Conservation (phyloP, 768 basidiomycete species). For the Aureoboletus auriporus region DNA sequence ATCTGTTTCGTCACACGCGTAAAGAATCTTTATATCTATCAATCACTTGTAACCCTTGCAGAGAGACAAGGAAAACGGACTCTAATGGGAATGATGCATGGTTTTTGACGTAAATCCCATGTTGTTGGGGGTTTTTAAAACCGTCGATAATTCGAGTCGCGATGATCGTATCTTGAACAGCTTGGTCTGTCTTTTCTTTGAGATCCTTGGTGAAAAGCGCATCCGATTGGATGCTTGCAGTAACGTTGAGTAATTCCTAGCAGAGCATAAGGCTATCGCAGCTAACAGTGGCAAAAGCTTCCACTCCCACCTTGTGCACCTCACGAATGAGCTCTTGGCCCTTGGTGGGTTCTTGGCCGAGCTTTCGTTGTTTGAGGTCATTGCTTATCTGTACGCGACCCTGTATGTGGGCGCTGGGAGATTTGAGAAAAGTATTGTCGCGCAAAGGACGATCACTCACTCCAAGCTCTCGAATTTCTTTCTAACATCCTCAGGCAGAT, state of each 20-base stretch:
- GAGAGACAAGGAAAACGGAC: slow-evolving; percentile 37
- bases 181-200: slow-evolving; percentile 70
- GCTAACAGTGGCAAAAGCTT: background rate
- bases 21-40: slow-evolving; percentile 52
- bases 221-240: slow-evolving; percentile 64
- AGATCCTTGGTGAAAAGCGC: slow-evolving; percentile 63
- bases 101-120: slow-evolving; percentile 67
- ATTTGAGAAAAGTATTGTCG: slow-evolving; percentile 3
- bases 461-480: slow-evolving; percentile 65
- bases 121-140: slow-evolving; percentile 70
- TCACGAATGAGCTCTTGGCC: slow-evolving; percentile 64
- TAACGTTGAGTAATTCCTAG: slow-evolving; percentile 63
- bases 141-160: slow-evolving; percentile 76
- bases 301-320: slow-evolving; percentile 55
- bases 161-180: slow-evolving; percentile 76
- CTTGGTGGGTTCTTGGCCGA: slow-evolving; percentile 71
- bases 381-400: slow-evolving; percentile 78
- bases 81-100: slow-evolving; percentile 81
- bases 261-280: background rate
- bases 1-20: slow-evolving; percentile 67
- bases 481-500: slow-evolving; percentile 68
- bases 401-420: slow-evolving; percentile 61
- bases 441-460: slow-evolving; percentile 37
- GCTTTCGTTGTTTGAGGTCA: slow-evolving; percentile 69
- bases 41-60: background rate